These are phyloP conservation scores for Boletus rufocinnamomeus DNA, from an alignment of 768 basidiomycete species.

Conservation along the genomic window DNA sequence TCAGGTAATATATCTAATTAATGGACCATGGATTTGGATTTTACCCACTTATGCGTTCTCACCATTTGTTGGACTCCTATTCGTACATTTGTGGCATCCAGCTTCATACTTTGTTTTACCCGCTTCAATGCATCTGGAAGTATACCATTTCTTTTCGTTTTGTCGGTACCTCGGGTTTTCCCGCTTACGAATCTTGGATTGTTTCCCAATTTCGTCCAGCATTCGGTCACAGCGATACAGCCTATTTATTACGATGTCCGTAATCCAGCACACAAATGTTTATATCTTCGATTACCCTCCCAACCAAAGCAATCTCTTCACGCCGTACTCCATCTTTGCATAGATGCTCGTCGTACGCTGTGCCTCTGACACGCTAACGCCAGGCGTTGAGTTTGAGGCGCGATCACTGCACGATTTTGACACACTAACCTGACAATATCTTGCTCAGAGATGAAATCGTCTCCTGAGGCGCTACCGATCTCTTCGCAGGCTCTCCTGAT, in stretches of 20 bases:
- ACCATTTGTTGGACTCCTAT: slow-evolving; percentile 20
- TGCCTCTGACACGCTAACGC: slow-evolving; percentile 72
- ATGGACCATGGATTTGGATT: slow-evolving; percentile 20
- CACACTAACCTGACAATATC: slow-evolving; percentile 77
- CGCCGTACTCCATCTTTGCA: slow-evolving; percentile 91
- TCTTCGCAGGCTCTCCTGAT: slow-evolving; percentile 70
- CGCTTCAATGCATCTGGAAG: slow-evolving; percentile 24
- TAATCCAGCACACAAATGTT: slow-evolving; percentile 12
- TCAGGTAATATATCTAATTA: slow-evolving; percentile 33
- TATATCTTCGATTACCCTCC: slow-evolving; percentile 50
- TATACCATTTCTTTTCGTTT: slow-evolving; percentile 25
- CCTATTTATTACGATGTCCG: slow-evolving; percentile 12
- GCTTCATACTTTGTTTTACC: slow-evolving; percentile 18
- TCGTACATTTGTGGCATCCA: slow-evolving; percentile 22
- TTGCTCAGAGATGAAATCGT: slow-evolving; percentile 56
- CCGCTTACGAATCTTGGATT: slow-evolving; percentile 11
- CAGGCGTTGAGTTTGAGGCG: background rate
- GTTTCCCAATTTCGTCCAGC: slow-evolving; percentile 4
- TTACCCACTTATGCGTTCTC: slow-evolving; percentile 15
- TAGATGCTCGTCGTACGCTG: slow-evolving; percentile 83
- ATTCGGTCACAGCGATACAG: slow-evolving; percentile 17
- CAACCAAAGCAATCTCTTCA: slow-evolving; percentile 89
- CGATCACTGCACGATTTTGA: background rate
- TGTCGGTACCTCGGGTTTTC: slow-evolving; percentile 14
- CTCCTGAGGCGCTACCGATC: slow-evolving; percentile 46